Evolutionary conservation across 1,284 basidiomycete genomes (phyloP), one percentile per base, ranked within the genome.

Genomic region (Rhodotorula sp.): DNA sequence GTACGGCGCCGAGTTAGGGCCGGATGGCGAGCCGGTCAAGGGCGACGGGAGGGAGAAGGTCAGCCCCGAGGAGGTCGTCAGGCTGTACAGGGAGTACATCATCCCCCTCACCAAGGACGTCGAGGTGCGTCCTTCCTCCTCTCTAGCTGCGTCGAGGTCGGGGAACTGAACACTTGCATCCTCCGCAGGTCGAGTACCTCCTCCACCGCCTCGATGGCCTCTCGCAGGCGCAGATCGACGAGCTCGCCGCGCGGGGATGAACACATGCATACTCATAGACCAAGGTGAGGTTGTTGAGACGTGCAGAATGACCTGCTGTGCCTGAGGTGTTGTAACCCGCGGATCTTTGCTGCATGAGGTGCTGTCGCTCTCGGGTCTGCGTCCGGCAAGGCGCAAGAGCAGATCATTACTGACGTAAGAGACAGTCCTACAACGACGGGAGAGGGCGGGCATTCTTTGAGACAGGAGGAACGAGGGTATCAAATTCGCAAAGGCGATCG

Each of bases 81-180:
- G 91, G 79, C 83, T 99, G 77, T 99, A 99, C 82, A 88, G 94
- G 80, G 90, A 90, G 78, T 94, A 91, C 80, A 94, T 99, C 76
- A 99, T 99, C 70, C 97, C 97, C 10, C 81, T 99, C 75, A 99
- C 97, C 10, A 98, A 96, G 83, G 93, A 96, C 79, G 94, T 99
- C 62, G 97, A 99, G 90, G 96, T 96, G 79, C 69, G 90, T 68
- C 37, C 3, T 29, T 29, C 8, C 34, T 22, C 50, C 59, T 22
- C 44, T 29, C 7, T 29, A 0, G 7, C 1, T 29, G 36, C 41
- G 39, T 54, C 36, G 8, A 17, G n/a, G n/a, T n/a, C n/a, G 27
- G 17, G 13, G 19, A 7, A 22, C 3, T 34, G 15, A n/a, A 3
- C 2, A 2, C 29, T 7, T 29, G 32, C 46, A 37, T 19, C 36